phyloP scores from a whole-genome alignment of 306 rosid genomes.

The Quercus aquifolioides region DNA sequence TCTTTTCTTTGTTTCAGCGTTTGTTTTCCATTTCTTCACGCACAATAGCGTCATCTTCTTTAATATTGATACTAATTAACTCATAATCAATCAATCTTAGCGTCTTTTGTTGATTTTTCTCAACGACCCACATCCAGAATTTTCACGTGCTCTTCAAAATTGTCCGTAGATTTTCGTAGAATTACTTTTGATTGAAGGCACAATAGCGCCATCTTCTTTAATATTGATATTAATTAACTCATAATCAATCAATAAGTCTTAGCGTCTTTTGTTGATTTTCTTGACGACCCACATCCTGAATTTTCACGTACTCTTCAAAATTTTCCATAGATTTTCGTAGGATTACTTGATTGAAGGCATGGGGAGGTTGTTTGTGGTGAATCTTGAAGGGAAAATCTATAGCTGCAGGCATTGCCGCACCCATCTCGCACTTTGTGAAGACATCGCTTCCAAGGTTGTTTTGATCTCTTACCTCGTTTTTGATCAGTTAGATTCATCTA shows the following conservation, averaged over 20 bases:
- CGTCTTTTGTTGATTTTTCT: constrained; percentile 15
- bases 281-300: constrained; percentile 19
- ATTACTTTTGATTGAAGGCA: constrained; percentile 11
- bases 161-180: not conserved
- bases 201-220: constrained; percentile 12
- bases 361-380: constrained; percentile 79
- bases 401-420: constrained; percentile 81
- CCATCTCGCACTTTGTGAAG: constrained; percentile 67
- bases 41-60: constrained; percentile 12
- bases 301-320: constrained; percentile 7
- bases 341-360: constrained; percentile 27
- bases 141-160: constrained; percentile 4
- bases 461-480: constrained; percentile 10
- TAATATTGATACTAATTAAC: constrained; percentile 13
- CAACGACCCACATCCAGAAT: constrained; percentile 22
- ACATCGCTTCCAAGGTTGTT: constrained; percentile 68
- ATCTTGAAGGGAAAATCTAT: constrained; percentile 73
- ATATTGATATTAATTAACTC: constrained; percentile 7
- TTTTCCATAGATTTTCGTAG: constrained; percentile 3
- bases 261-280: constrained; percentile 16
- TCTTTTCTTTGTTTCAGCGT: not conserved
- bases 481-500: constrained; percentile 7
- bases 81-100: constrained; percentile 7
- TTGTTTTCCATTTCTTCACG: constrained; percentile 6
- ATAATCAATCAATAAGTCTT: constrained; percentile 18